Base-by-base conservation (phyloP, 768 basidiomycete genomes). In the Sarcomyxa edulis region DNA sequence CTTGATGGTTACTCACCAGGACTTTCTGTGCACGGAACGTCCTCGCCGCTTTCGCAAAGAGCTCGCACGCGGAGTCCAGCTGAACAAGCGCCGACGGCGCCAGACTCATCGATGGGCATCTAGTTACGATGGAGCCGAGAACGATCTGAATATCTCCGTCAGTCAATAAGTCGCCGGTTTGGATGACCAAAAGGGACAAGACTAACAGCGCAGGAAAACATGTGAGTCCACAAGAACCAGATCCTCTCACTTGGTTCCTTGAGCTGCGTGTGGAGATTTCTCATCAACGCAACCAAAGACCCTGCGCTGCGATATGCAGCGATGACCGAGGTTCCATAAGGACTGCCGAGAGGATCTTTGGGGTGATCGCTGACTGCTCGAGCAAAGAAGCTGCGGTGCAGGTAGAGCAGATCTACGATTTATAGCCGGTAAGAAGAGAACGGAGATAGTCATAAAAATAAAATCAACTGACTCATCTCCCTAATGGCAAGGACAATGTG, bases 41-140 rank as follows among this genome's bases (percentile, higher is more conserved):
- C 14, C 62, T 67, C 7, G 82, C 81, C 14, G 80, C 74, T 52
- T 79, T 81, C n/a, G 77, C 66, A 48, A 85, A 84, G 21, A 85
- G 67, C 40, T 84, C 78, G 47, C 81, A 84, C 5, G 83, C 83
- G 0, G 84, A 84, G 52, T 85, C 81, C 20, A 86, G 61, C 49
- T 86, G 84, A 6, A 75, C 70, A 7, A 86, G 69, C 4, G 83
- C 84, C 16, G 83, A 85, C 12, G 81, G 79, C 15, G 83, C 84
- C 44, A 86, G 58, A 48, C 81, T 83, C 76, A 85, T 83, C 12
- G 84, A 85, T 8, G 84, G 83, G 57, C 83, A 85, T 35, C 82
- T 69, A 12, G 84, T 86, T 8, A 85, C 83, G 24, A 86, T 82
- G 15, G 82, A 81, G 24, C 83, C 83, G 32, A 86, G 60, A 35